Evolutionary conservation across 2,329 filamentous ascomycete genomes (phyloP), one percentile per base, ranked within the genome.

Genomic region (Penicillium sp.): DNA sequence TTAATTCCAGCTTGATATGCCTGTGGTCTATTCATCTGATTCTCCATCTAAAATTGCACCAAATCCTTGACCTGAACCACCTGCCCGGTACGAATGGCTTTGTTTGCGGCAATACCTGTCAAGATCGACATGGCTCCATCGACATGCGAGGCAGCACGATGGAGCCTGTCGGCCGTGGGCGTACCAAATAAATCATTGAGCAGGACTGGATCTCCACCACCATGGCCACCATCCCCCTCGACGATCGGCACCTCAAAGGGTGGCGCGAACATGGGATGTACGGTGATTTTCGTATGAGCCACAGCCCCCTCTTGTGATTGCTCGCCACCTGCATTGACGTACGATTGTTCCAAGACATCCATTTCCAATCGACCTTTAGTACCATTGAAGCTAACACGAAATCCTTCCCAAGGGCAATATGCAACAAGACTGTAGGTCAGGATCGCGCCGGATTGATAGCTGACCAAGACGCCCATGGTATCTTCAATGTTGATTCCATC

Each of bases 401-500:
- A 72, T 4, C 71, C 70, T 6, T 73, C 71, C 71, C 85, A 87
- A 0, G 86, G 86, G 4, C 85, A 84, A 59, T 88, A 88, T 0
- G 86, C 85, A 16, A 63, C 61, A 1, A 65, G 55, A n/a, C 79
- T 85, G 67, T 88, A 88, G 0, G 85, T 87, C 70, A 88, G 73
- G 28, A 85, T 81, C 0, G 84, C 84, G 2, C 84, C 83, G 55
- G 80, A 85, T 19, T 78, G 76, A 68, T 88, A 88, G 54, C 81
- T 77, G 25, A 88, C 83, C 49, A 88, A 76, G 26, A 88, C 73
- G 42, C 80, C 85, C 85, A 88, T 86, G 0, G 85, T 88, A 66
- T 88, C 86, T 70, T 88, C 85, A 60, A 88, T 88, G 65, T 79
- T 87, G 58, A 88, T 87, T 1, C 86, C 86, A 61, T 88, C 86